phyloP scores from a whole-genome alignment of 2,329 filamentous ascomycete genomes.

The Fusarium nurragi region DNA sequence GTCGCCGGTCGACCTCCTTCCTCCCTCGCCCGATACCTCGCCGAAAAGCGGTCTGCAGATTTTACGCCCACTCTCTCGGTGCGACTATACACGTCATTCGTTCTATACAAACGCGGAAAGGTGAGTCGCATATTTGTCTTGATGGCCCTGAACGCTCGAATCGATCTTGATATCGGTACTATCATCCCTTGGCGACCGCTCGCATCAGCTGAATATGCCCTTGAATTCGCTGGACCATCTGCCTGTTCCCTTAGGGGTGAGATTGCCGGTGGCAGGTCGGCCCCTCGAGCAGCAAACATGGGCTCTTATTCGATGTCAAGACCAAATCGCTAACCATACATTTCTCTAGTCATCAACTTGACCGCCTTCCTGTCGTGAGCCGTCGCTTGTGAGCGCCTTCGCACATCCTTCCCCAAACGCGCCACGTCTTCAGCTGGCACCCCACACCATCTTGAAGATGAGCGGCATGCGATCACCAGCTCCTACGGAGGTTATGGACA shows the following conservation, averaged over 20 bases:
- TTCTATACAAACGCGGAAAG: constrained; percentile 36
- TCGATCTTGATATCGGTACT: constrained; percentile 20
- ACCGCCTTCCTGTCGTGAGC: constrained; percentile 41
- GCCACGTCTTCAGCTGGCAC: no score
- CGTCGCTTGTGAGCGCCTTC: constrained; percentile 37
- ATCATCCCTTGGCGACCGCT: constrained; percentile 6
- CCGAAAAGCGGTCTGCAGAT: constrained; percentile 29
- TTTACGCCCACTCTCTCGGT: constrained; percentile 20
- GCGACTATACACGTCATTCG: constrained; percentile 38
- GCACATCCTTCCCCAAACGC: constrained; percentile 34
- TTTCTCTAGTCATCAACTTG: constrained; percentile 34
- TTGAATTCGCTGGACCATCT: constrained; percentile 16
- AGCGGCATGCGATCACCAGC: constrained; percentile 56
- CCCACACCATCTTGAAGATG: constrained; percentile 43
- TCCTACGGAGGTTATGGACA: constrained; percentile 62
- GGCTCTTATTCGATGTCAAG: background rate
- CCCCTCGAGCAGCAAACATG: constrained; percentile 10
- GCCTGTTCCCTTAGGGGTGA: constrained; percentile 10
- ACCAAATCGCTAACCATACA: constrained; percentile 32
- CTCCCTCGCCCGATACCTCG: constrained; percentile 14
- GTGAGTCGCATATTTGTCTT: constrained; percentile 34
- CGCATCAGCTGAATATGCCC: constrained; percentile 7
- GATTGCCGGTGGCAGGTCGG: background rate
- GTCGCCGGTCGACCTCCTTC: constrained; percentile 43
- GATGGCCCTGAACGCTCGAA: constrained; percentile 10